Evolutionary conservation across 495 filamentous ascomycete genomes (phyloP).

Genomic region (Lichina pygmaea): DNA sequence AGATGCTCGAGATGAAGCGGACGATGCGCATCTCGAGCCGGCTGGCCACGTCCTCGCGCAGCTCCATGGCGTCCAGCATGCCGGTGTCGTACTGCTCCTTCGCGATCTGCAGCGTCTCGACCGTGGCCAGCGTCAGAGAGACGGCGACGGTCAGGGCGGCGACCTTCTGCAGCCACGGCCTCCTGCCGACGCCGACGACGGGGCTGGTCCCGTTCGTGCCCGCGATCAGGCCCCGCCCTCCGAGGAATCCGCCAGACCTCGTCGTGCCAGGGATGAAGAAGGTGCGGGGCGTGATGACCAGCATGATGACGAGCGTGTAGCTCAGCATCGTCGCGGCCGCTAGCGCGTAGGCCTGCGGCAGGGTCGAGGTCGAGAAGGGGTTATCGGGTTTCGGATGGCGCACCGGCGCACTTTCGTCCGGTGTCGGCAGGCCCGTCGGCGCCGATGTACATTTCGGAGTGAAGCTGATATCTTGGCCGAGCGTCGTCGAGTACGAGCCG

Average conservation of each 20-base stretch:
- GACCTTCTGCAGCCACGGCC: slow-evolving; percentile 89
- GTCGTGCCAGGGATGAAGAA: slow-evolving; percentile 59
- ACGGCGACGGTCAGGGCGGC: slow-evolving; percentile 75
- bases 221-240: slow-evolving; percentile 62
- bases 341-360: slow-evolving; percentile 76
- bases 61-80: slow-evolving; percentile 38
- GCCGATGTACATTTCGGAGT: too few relatives aligned
- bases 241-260: slow-evolving; percentile 41
- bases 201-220: slow-evolving; percentile 41
- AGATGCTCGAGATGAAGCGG: slow-evolving; percentile 75
- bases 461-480: too few relatives aligned
- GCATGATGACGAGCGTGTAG: slow-evolving; percentile 82
- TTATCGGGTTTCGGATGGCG: too few relatives aligned
- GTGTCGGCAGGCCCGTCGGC: too few relatives aligned
- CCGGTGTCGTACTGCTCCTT: slow-evolving; percentile 49
- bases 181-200: slow-evolving; percentile 61
- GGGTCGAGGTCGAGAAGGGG: slow-evolving; percentile 78
- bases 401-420: too few relatives aligned
- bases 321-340: slow-evolving; percentile 75
- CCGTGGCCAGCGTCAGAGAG: slow-evolving; percentile 77
- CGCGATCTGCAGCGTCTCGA: slow-evolving; percentile 64
- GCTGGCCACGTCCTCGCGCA: slow-evolving; percentile 50
- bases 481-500: too few relatives aligned
- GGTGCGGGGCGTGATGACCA: slow-evolving; percentile 72
- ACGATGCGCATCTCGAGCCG: slow-evolving; percentile 69